Percentiles rank a stretch among this genome's conserved stretches.
Conservation (phyloP, 768 basidiomycete species). For the Suillus placidus region DNA sequence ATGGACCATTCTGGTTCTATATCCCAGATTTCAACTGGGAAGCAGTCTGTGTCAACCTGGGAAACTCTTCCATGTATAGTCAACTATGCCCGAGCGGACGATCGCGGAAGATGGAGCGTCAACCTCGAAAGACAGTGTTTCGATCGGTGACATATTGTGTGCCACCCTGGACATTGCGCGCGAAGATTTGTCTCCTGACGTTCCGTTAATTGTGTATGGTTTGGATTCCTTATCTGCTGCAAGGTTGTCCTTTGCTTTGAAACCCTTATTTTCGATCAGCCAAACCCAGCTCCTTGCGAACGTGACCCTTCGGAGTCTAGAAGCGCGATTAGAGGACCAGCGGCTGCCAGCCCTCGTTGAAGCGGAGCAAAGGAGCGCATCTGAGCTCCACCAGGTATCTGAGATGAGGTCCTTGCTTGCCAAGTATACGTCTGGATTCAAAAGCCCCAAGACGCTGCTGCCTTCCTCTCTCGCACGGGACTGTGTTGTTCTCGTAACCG, state of each 20-base stretch:
- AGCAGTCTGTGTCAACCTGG: constrained; percentile 24
- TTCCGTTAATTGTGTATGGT: constrained; percentile 46
- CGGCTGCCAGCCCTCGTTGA: background rate
- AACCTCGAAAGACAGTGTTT: constrained; percentile 10
- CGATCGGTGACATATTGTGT: constrained; percentile 20
- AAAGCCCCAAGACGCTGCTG: background rate
- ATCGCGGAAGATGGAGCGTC: constrained; percentile 14
- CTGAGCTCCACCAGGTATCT: background rate
- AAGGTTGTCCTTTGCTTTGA: constrained; percentile 38
- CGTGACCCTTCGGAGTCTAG: background rate
- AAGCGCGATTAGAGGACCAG: background rate
- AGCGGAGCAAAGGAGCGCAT: background rate
- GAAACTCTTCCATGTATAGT: constrained; percentile 21
- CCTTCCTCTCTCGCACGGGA: constrained; percentile 1
- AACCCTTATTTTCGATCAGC: constrained; percentile 13
- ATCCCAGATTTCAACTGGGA: constrained; percentile 40
- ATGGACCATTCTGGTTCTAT: constrained; percentile 27
- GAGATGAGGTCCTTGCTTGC: background rate
- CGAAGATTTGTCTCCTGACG: constrained; percentile 38
- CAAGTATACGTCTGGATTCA: constrained; percentile 4
- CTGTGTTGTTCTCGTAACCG: constrained; percentile 31
- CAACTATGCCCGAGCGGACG: constrained; percentile 20
- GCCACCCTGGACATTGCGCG: constrained; percentile 33
- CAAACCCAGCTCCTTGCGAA: constrained; percentile 2
- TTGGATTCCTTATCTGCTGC: constrained; percentile 46